Base-by-base conservation (phyloP, 805 yeast genomes). In the Suhomyces pyralidae region DNA sequence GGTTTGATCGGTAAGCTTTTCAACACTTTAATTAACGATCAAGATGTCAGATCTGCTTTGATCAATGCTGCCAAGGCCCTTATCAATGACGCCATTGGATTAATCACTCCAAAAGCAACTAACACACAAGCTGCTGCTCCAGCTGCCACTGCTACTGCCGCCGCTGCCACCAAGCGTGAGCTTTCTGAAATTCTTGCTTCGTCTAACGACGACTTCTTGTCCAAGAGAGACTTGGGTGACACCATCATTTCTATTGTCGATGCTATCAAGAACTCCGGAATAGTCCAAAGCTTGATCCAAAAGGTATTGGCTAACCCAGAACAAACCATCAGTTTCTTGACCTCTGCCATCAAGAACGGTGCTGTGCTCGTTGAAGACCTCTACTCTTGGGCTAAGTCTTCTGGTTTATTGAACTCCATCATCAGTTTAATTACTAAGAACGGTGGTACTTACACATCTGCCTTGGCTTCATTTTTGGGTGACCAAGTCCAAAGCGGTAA, bases 271-370 rank as follows among this genome's bases (percentile, higher is more conserved):
- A 58, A 61, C 59, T 68, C 78, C 20, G 77, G 77, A 17, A 52
- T 73, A 26, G 66, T 73, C 26, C 58, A 58, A 48, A 43, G 54
- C 43, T 63, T 73, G 49, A 52, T 74, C 52, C 57, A 64, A 53
- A 71, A 69, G 62, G 72, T 68, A 30, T 60, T 69, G 58, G 68
- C 69, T 40, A 67, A 75, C 66, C 79, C 79, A 50, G 50, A 55
- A 36, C 67, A 69, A 40, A 55, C 74, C 46, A 58, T 74, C 48
- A 51, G 58, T 30, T 68, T 70, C 57, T 66, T 73, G 58, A 60
- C 68, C 42, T 56, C 69, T 40, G 74, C 67, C 43, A 66, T 71
- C 53, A 58, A 65, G 55, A 60, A 62, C 45, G 78, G 76, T 46
- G 47, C 67, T 46, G 71, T 67, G 40, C 54, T 67, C 34, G 68